Percentiles rank a stretch among this genome's conserved stretches.
Conservation (phyloP, 108 stramenopile species). For the Chaetoceros tenuissimus region DNA sequence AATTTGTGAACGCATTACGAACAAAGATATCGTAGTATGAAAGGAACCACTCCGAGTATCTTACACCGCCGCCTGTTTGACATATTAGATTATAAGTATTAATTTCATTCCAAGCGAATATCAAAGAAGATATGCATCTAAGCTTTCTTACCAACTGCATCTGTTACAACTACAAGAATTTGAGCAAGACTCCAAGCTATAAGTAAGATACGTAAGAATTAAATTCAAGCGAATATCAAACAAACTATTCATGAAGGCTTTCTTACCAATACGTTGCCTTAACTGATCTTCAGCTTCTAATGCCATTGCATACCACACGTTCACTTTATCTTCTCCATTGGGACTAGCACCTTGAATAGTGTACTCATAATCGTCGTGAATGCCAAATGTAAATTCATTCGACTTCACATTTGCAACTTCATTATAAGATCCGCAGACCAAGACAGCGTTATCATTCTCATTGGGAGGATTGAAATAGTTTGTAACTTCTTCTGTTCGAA, state of each 20-base stretch:
- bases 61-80: too few species aligned
- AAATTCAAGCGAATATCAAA: too few species aligned
- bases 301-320: constrained; percentile 20
- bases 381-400: not conserved
- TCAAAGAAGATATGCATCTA: too few species aligned
- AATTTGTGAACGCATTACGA: constrained; percentile 73
- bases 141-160: not conserved
- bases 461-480: not conserved
- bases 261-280: constrained; percentile 74
- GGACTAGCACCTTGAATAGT: not conserved
- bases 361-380: not conserved
- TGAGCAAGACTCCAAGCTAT: too few species aligned
- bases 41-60: constrained; percentile 25
- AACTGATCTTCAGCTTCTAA: constrained; percentile 46
- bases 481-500: constrained; percentile 1
- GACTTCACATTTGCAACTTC: constrained; percentile 29
- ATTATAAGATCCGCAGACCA: constrained; percentile 34
- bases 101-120: too few species aligned
- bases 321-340: constrained; percentile 3
- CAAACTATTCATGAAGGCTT: too few species aligned
- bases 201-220: too few species aligned
- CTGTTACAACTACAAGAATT: constrained; percentile 28
- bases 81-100: too few species aligned
- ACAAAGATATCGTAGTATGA: constrained; percentile 61
- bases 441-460: not conserved